Conservation (phyloP, 495 filamentous ascomycete genomes). For the Aspergillus nidulans region DNA sequence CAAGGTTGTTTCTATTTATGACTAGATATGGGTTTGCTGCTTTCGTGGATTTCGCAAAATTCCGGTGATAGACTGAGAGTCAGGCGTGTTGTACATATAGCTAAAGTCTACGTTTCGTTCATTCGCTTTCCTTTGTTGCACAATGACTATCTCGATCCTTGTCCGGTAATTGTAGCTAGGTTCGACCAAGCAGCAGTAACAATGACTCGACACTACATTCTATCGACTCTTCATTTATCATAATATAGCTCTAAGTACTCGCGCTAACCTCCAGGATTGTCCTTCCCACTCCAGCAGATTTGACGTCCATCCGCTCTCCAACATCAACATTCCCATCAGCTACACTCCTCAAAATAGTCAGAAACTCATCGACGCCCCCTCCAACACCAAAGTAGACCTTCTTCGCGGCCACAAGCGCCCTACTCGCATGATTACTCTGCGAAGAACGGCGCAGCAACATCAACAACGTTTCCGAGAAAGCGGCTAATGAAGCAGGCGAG, state of each 20-base stretch:
- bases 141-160: background rate
- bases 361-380: conserved; percentile 86
- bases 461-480: conserved; percentile 72
- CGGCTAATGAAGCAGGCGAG: conserved; percentile 65
- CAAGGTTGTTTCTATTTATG: conserved; percentile 41
- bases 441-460: conserved; percentile 54
- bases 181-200: background rate
- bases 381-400: conserved; percentile 95
- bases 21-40: conserved; percentile 26
- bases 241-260: background rate
- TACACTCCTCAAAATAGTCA: conserved; percentile 52
- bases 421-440: conserved; percentile 29
- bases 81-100: conserved; percentile 42
- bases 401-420: conserved; percentile 84
- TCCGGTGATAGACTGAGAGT: conserved; percentile 27
- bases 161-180: background rate
- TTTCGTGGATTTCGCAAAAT: conserved; percentile 12
- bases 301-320: conserved; percentile 57
- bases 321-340: conserved; percentile 56
- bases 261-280: conserved; percentile 40
- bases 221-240: background rate
- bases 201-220: background rate
- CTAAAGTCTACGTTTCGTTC: conserved; percentile 10
- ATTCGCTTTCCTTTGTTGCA: background rate
- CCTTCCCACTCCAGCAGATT: conserved; percentile 45